These are phyloP conservation scores for Fusarium sp. DNA, from an alignment of 2,329 filamentous ascomycete species.

Conservation along the genomic window DNA sequence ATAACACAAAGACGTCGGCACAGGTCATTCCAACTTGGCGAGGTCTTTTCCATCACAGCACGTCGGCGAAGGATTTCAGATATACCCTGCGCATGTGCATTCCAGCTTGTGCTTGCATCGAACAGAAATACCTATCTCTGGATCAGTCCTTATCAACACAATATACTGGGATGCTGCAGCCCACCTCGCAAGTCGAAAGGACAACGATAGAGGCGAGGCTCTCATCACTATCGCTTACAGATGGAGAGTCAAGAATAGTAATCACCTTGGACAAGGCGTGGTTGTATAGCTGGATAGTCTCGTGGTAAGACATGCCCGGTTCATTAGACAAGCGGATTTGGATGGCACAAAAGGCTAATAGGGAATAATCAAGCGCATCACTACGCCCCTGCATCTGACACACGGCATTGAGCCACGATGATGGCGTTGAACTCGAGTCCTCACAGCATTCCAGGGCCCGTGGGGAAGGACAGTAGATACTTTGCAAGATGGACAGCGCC, in stretches of 20 bases:
- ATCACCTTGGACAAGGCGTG: slow-evolving; percentile 6
- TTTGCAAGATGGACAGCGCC: background rate
- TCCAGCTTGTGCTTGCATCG: slow-evolving; percentile 1
- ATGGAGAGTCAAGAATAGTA: background rate
- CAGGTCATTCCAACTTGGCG: slow-evolving; percentile 4
- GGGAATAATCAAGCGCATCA: slow-evolving; percentile 1
- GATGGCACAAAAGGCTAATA: slow-evolving; percentile 5
- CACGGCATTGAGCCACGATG: slow-evolving; percentile 4
- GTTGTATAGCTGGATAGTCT: slow-evolving; percentile 4
- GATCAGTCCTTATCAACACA: background rate
- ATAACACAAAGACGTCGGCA: slow-evolving; percentile 15
- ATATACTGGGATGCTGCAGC: fast-evolving
- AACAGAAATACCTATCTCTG: background rate
- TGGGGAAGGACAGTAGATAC: background rate
- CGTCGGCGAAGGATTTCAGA: slow-evolving; percentile 12
- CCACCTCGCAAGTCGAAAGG: slow-evolving; percentile 15
- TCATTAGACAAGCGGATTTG: slow-evolving; percentile 9
- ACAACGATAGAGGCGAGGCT: slow-evolving; percentile 6
- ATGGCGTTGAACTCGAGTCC: background rate
- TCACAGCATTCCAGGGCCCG: fast-evolving
- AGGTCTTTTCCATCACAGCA: background rate
- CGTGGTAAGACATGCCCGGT: background rate
- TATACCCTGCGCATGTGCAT: slow-evolving; percentile 10
- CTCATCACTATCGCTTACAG: background rate
- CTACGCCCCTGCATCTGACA: background rate